These are phyloP conservation scores for Digitaria exilis DNA, from an alignment of 202 grass and related monocot species.

Conservation along the genomic window DNA sequence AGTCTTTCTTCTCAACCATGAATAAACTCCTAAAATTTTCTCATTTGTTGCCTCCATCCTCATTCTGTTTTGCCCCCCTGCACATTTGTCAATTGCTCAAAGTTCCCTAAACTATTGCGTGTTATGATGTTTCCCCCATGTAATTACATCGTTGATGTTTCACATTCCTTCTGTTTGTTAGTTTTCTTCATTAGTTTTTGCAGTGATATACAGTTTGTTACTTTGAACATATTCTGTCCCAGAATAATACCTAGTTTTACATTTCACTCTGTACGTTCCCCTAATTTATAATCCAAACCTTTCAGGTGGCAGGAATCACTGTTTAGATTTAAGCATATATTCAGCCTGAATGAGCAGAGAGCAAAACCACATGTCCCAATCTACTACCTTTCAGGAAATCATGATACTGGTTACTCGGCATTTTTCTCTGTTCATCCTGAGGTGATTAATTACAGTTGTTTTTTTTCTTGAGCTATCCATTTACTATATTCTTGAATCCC, in stretches of 20 bases:
- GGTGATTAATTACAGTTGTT: conserved; percentile 47
- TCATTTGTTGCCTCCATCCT: not conserved
- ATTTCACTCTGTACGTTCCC: conserved; percentile 3
- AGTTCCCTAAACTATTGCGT: not conserved
- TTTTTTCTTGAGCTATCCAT: not conserved
- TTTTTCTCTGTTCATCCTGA: conserved; percentile 68
- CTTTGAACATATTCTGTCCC: not conserved
- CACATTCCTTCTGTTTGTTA: not conserved
- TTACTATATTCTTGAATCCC: conserved; percentile 23
- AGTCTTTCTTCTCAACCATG: conserved; percentile 2
- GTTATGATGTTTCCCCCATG: not conserved
- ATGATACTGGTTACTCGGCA: conserved; percentile 87
- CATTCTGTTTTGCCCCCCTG: not conserved
- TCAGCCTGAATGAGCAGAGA: conserved; percentile 70
- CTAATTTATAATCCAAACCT: conserved; percentile 35
- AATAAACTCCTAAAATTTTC: conserved; percentile 8
- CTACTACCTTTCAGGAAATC: conserved; percentile 95
- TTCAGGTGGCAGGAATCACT: conserved; percentile 87
- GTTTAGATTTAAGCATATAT: conserved; percentile 92
- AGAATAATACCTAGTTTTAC: conserved; percentile 31
- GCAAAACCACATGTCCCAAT: conserved; percentile 58
- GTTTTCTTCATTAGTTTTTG: not conserved
- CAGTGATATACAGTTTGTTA: not conserved
- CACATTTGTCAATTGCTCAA: not conserved
- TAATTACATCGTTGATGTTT: not conserved